Base-by-base conservation (phyloP, 2,329 filamentous ascomycete genomes). In the Fusarium tupiense region DNA sequence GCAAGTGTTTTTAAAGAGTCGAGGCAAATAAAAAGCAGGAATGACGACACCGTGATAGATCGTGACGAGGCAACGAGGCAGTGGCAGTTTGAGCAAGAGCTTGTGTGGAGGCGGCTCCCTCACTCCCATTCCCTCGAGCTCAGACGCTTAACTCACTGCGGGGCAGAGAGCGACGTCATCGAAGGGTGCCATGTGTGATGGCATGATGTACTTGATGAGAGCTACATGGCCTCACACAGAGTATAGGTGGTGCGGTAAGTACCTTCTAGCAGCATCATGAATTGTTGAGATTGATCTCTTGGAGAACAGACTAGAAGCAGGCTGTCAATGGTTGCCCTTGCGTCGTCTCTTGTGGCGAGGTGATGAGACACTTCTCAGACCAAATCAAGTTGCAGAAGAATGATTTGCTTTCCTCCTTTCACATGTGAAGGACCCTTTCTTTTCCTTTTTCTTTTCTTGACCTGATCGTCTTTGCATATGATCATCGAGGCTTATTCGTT, bases 111-210 rank as follows among this genome's bases (percentile, higher is more conserved):
- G 67, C 17, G 31, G 50, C 52, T 31, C 24, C 37, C 52, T 56
- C 37, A 31, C n/a, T 56, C 37, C 26, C 24, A 43, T 56, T n/a
- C 52, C 52, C 35, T 56, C 22, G 8, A 56, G 11, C 52, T 56
- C 35, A 24, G 47, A 65, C 35, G 50, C 63, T 61, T 52, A 57
- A 41, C 26, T 61, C 49, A 64, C 49, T 69, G 78, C 73, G 78
- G 78, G 78, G 78, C 76, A 78, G n/a, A 29, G 38, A 63, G 72
- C 77, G 71, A 80, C 78, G 77, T 80, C 78, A 80, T 80, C 76
- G 69, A 73, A 37, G 10, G 29, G 33, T 43, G 64, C 44, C 47
- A 57, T 35, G 43, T 43, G 43, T 52, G 71, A 60, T 79, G 69
- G 73, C 69, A 75, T 75, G 77, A 76, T 74, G 64, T 59, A 67